These are phyloP conservation scores for Hyphopichia burtonii DNA, from an alignment of 1,139 yeast genomes.

Conservation along the genomic window DNA sequence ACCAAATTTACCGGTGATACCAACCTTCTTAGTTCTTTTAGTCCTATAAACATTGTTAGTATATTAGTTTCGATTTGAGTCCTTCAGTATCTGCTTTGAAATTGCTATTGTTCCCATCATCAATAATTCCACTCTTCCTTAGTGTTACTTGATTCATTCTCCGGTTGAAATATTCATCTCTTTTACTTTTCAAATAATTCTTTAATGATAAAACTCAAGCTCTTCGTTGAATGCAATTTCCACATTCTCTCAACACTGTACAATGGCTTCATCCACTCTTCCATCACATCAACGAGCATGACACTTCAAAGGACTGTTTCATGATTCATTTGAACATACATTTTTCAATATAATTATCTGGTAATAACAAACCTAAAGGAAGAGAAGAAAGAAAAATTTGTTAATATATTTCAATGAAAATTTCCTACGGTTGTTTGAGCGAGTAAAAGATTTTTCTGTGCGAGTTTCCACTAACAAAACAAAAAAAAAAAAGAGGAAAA, in stretches of 20 bases:
- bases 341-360: constrained; percentile 13
- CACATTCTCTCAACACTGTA: no score
- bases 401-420: constrained; percentile 4
- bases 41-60: constrained; percentile 67
- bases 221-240: no score
- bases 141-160: no score
- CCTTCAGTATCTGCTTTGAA: no score
- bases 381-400: constrained; percentile 2
- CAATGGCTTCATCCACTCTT: no score
- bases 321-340: constrained; percentile 11
- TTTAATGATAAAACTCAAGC: no score
- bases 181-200: no score
- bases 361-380: constrained; percentile 4
- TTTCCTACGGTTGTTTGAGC: not conserved
- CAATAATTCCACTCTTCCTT: no score
- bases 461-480: not conserved
- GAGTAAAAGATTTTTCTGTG: not conserved
- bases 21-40: constrained; percentile 99
- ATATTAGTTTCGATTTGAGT: constrained; percentile 12
- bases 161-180: no score
- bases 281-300: no score
- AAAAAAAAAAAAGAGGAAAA: not conserved
- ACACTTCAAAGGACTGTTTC: not conserved
- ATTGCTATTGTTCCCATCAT: no score
- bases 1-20: constrained; percentile 99